Evolutionary conservation across 352 stramenopile genomes (phyloP).

Genomic region (Phytophthora pini): DNA sequence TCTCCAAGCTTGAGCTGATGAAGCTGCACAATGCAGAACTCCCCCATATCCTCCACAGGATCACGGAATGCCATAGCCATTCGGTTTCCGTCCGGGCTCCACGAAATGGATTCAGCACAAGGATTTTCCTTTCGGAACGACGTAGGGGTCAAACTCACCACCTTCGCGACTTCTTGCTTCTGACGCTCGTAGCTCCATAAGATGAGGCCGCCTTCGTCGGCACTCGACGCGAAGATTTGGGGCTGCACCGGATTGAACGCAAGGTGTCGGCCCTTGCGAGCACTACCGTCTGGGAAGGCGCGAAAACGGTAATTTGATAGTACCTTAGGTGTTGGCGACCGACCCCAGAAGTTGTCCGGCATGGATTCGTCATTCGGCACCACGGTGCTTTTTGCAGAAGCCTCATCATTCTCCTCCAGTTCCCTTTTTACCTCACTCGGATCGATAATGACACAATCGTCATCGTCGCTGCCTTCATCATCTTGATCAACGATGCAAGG

Average conservation of each 20-base stretch:
- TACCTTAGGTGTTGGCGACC: conserved; percentile 66
- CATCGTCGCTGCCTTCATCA: conserved; percentile 58
- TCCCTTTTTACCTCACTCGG: conserved; percentile 50
- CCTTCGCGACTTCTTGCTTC: conserved; percentile 64
- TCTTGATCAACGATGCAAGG: conserved; percentile 76
- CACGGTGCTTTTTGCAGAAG: conserved; percentile 17
- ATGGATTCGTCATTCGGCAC: conserved; percentile 51
- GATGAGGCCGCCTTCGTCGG: conserved; percentile 81
- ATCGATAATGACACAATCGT: conserved; percentile 64
- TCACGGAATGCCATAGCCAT: conserved; percentile 86
- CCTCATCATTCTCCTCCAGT: conserved; percentile 13
- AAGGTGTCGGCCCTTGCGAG: conserved; percentile 74
- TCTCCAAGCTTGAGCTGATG: conserved; percentile 68
- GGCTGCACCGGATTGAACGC: conserved; percentile 79
- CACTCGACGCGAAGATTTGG: conserved; percentile 77
- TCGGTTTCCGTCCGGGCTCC: conserved; percentile 77
- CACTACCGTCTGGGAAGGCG: conserved; percentile 66
- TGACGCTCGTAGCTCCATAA: conserved; percentile 80
- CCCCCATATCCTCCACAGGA: conserved; percentile 56
- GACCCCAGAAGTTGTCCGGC: conserved; percentile 83
- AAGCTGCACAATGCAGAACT: conserved; percentile 81
- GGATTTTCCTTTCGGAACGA: conserved; percentile 72
- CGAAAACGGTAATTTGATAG: conserved; percentile 70
- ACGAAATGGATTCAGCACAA: conserved; percentile 78
- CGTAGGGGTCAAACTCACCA: conserved; percentile 60